These are phyloP conservation scores for Infundibulicybe gibba DNA, from an alignment of 768 basidiomycete species.

Conservation along the genomic window DNA sequence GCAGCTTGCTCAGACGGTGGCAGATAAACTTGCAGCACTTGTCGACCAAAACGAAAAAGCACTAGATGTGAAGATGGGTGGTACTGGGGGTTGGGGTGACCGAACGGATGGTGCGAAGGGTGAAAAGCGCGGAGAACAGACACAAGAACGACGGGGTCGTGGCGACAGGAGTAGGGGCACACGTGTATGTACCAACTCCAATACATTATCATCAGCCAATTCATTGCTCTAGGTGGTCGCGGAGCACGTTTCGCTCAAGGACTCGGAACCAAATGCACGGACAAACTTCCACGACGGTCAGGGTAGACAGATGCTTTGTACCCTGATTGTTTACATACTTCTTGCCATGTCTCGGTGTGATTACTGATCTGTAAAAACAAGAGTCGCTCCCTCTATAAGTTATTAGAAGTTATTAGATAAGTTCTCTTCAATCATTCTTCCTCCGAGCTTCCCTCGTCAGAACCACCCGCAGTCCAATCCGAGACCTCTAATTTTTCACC, in stretches of 20 bases:
- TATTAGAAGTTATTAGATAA: neutral
- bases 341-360: too few species aligned
- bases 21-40: conserved; percentile 83
- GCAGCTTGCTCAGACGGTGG: conserved; percentile 83
- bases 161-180: conserved; percentile 64
- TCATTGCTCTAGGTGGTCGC: conserved; percentile 58
- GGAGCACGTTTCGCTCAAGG: conserved; percentile 83
- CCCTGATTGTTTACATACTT: too few species aligned
- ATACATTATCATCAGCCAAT: neutral
- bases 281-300: conserved; percentile 27
- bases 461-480: conserved; percentile 13
- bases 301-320: conserved; percentile 12
- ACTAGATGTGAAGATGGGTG: conserved; percentile 80
- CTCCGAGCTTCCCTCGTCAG: conserved; percentile 5
- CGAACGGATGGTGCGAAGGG: conserved; percentile 67
- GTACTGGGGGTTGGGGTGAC: conserved; percentile 59
- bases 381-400: too few species aligned
- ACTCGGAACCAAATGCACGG: conserved; percentile 72
- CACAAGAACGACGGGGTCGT: conserved; percentile 73
- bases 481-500: conserved; percentile 17
- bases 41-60: conserved; percentile 93
- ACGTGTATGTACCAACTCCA: conserved; percentile 37
- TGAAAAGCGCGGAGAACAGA: conserved; percentile 77
- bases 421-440: conserved; percentile 6
- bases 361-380: too few species aligned